phyloP scores from a whole-genome alignment of 139 green algal genomes.

The Tetraselmis striata region DNA sequence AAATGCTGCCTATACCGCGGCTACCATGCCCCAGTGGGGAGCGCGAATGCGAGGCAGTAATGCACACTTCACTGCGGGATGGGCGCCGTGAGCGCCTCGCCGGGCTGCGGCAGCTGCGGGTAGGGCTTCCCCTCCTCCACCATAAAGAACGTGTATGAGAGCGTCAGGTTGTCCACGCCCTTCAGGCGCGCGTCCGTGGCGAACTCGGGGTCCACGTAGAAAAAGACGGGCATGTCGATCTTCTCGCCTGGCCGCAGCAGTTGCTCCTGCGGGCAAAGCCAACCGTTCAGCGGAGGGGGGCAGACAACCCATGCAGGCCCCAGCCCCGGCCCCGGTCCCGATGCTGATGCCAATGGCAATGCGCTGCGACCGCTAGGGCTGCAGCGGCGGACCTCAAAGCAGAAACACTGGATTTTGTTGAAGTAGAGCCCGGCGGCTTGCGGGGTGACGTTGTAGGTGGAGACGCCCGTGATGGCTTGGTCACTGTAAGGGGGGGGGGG shows the following conservation, averaged over 20 bases:
- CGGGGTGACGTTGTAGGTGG: conserved; percentile 95
- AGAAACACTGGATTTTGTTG: conserved; percentile 99
- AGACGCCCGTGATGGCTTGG: conserved; percentile 78
- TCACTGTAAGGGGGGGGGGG: conserved; percentile 30
- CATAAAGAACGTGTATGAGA: conserved; percentile 96
- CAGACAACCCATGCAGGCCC: no score
- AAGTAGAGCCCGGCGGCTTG: conserved; percentile 88
- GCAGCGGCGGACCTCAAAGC: conserved; percentile 70
- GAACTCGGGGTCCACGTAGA: conserved; percentile 97
- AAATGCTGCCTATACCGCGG: no score
- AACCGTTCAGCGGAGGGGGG: not conserved
- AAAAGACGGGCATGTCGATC: conserved; percentile 99
- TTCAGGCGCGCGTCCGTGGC: conserved; percentile 78
- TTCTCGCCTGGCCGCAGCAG: conserved; percentile 71
- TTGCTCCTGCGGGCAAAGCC: conserved; percentile 67
- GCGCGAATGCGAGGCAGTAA: no score
- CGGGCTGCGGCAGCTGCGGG: not conserved
- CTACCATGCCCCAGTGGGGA: no score
- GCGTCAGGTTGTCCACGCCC: conserved; percentile 76
- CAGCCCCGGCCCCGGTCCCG: no score
- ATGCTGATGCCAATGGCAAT: no score
- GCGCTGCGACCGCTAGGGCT: no score
- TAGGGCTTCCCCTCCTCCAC: conserved; percentile 38
- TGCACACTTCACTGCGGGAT: not conserved
- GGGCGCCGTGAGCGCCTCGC: not conserved